Evolutionary conservation across 2,329 filamentous ascomycete genomes (phyloP).

Genomic region (Colletotrichum tamarilloi): DNA sequence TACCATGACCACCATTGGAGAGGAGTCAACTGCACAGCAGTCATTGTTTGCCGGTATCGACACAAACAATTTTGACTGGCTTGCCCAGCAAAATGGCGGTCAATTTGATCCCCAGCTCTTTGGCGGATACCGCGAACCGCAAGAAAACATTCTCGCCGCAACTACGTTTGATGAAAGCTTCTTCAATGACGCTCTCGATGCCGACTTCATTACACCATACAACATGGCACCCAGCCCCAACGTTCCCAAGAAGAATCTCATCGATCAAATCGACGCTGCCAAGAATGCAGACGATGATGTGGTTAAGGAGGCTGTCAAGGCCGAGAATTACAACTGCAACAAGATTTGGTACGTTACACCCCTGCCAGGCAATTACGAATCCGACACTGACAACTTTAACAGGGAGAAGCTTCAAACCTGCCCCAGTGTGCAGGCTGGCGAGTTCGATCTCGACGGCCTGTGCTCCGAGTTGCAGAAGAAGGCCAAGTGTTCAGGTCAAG

Average conservation of each 20-base stretch:
- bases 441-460: constrained; percentile 92
- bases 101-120: constrained; percentile 94
- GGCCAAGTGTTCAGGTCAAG: constrained; percentile 91
- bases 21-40: constrained; percentile 61
- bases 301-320: constrained; percentile 46
- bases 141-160: constrained; percentile 79
- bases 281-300: constrained; percentile 77
- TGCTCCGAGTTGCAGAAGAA: constrained; percentile 95
- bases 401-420: constrained; percentile 93
- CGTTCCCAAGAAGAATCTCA: constrained; percentile 73
- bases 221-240: constrained; percentile 68
- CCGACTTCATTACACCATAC: constrained; percentile 85
- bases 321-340: constrained; percentile 81
- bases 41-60: constrained; percentile 55
- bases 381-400: constrained; percentile 52
- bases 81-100: constrained; percentile 83
- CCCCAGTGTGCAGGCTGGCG: constrained; percentile 87
- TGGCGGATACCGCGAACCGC: constrained; percentile 90
- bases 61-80: constrained; percentile 74
- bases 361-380: not conserved
- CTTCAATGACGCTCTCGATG: constrained; percentile 82
- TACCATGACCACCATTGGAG: constrained; percentile 72
- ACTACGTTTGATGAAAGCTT: constrained; percentile 77
- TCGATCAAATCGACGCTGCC: constrained; percentile 81
- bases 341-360: constrained; percentile 83